Base-by-base conservation (phyloP, 2,329 filamentous ascomycete genomes). In the Apiospora marii region DNA sequence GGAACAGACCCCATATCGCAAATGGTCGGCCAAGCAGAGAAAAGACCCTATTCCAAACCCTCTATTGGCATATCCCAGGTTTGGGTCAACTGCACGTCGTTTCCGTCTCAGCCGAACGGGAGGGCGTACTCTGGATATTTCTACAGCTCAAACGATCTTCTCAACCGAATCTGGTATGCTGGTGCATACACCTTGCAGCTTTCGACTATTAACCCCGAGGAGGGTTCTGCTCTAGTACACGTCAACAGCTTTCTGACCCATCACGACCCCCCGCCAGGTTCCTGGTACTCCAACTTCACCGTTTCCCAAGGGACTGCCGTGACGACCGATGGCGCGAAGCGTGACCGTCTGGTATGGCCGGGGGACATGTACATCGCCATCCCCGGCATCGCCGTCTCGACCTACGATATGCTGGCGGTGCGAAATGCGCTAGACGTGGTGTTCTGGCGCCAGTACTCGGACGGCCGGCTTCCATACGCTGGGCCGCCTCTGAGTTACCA, bases 331-430 rank as follows among this genome's bases (percentile, higher is more conserved):
- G 89, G 89, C 19, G 87, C 88, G 1, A 91, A 91, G 77, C 83
- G 89, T 44, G 89, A 91, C 76, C 84, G 88, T 12, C 81, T 89
- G 24, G 86, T 91, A 2, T 92, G 89, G 89, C 86, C 89, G 14
- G 90, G 90, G 1, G 90, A 92, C 76, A 88, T 91, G 83, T 85
- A 85, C 5, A 88, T 90, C 73, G 86, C 88, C 5, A 82, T 89
- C 0, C 88, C 89, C 3, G 85, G 83, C 44, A 84, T 89, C 16
- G 85, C 87, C 13, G 85, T 90, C 2, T 88, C 86, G 10, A 90
- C 88, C 0, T 85, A 86, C 41, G 87, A 90, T 75, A 79, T 89
- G 68, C 81, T 85, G 27, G 84, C 84, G 48, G 82, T 89, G 10
- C 82, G 83, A 24, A 88, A 88, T 73, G 86, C 86, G 0, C 73